Base-by-base conservation (phyloP, 495 filamentous ascomycete species). In the Parachaetomium inaequale region DNA sequence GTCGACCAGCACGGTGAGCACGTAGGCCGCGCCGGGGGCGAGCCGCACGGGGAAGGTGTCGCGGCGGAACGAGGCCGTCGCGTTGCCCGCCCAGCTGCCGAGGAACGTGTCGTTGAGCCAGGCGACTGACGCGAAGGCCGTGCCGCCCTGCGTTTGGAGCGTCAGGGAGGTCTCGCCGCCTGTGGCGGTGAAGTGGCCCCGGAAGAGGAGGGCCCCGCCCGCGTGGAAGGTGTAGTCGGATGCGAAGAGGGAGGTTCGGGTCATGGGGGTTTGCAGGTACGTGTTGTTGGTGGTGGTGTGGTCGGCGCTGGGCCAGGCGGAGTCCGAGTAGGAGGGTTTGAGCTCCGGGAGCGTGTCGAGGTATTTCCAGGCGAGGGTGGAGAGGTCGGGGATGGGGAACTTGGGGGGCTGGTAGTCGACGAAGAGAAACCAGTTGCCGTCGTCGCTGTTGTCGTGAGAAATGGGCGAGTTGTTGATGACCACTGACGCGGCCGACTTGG, bases 211-310 rank as follows among this genome's bases (percentile, higher is more conserved):
- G 14, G 79, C 79, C 32, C 89, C 90, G 40, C 89, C 90, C 0
- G 84, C 82, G 69, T 90, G 78, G 75, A 83, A 93, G 31, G 88
- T 88, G 66, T 94, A 92, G 72, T 93, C 90, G 40, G 80, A 83
- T 0, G 79, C 78, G 66, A 87, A 90, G 0, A 92, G 81, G 0
- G 83, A 86, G 0, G 75, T 83, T 0, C 87, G 84, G 0, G 90
- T 90, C 3, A 74, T 75, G 7, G 88, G 75, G 40, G 76, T 70
- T 11, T 71, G 78, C n/a, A 71, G 66, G 56, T 71, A 65, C 5
- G 75, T 74, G 71, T 91, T 90, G 55, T 84, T 80, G 3, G 87
- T 77, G 11, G 87, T 76, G 11, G 69, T 68, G 6, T 81, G 76
- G 61, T 84, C 66, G 10, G 87, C 88, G 5, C 58, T 58, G 4